Percentiles rank a stretch among this genome's conserved stretches.
Evolutionary conservation across 2,329 filamentous ascomycete genomes (phyloP).

Genomic region (Microdochium paspali): DNA sequence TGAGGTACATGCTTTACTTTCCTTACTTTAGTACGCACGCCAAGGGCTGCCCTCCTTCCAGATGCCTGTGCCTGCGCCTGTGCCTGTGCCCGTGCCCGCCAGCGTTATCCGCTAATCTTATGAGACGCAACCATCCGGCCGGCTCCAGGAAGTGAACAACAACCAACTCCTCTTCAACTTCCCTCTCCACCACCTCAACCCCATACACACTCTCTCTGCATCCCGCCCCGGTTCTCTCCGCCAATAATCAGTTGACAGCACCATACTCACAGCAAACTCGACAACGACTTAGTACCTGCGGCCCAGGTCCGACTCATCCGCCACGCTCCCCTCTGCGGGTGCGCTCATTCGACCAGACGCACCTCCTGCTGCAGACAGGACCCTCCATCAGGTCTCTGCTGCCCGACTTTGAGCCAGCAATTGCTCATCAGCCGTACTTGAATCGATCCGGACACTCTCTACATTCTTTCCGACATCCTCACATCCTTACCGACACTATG

Average conservation of each 20-base stretch:
- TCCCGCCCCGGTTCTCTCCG: neutral
- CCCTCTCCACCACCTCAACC: no score
- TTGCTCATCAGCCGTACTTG: neutral
- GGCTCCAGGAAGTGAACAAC: no score
- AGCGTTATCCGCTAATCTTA: no score
- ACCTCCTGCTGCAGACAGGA: neutral
- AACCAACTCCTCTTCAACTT: no score
- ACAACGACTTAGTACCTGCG: neutral
- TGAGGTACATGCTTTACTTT: no score
- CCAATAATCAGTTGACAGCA: neutral
- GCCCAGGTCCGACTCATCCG: neutral
- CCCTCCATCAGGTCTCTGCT: neutral
- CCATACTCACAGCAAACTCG: neutral
- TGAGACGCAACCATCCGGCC: no score
- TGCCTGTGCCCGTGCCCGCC: no score
- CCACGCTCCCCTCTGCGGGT: neutral
- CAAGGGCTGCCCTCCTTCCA: no score
- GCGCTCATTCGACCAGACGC: neutral
- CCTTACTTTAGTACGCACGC: no score
- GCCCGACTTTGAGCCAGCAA: neutral
- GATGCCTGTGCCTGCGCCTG: no score
- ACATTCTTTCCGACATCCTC: constrained; percentile 1
- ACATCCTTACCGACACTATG: constrained; percentile 25
- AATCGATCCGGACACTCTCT: neutral
- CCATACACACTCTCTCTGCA: no score